Conservation (phyloP, 768 basidiomycete genomes). For the Guyanaporus albipodus region DNA sequence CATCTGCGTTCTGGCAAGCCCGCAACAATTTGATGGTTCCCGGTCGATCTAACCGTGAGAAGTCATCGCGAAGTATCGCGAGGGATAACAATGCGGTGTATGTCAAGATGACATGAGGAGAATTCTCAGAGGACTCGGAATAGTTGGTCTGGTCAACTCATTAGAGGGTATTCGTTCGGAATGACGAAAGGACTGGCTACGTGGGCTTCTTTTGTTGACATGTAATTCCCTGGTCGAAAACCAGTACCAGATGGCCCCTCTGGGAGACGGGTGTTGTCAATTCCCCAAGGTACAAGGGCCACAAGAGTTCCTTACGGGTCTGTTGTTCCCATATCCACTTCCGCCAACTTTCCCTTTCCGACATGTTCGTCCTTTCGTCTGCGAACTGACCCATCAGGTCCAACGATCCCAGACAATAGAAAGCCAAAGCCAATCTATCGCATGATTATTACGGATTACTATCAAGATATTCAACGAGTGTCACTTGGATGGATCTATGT, state of each 20-base stretch:
- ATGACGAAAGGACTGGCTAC: conserved; percentile 8
- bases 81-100: conserved; percentile 87
- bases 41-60: conserved; percentile 60
- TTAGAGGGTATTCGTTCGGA: conserved; percentile 5
- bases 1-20: conserved; percentile 73
- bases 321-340: conserved; percentile 93
- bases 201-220: conserved; percentile 39
- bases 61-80: conserved; percentile 83
- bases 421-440: conserved; percentile 73
- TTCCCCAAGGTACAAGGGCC: not conserved
- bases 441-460: conserved; percentile 10
- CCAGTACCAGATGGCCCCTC: conserved; percentile 60
- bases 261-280: conserved; percentile 22
- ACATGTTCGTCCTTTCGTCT: conserved; percentile 37
- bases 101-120: conserved; percentile 87
- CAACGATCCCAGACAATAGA: conserved; percentile 84
- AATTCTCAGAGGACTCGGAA: conserved; percentile 48
- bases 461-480: conserved; percentile 13
- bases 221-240: conserved; percentile 73
- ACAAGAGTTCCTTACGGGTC: conserved; percentile 42
- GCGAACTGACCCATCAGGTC: conserved; percentile 63
- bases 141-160: conserved; percentile 31
- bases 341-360: conserved; percentile 61
- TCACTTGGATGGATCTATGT: conserved; percentile 69
- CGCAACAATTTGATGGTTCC: conserved; percentile 67